Evolutionary conservation across 2,329 filamentous ascomycete genomes (phyloP).

Genomic region (Fusarium devonianum): DNA sequence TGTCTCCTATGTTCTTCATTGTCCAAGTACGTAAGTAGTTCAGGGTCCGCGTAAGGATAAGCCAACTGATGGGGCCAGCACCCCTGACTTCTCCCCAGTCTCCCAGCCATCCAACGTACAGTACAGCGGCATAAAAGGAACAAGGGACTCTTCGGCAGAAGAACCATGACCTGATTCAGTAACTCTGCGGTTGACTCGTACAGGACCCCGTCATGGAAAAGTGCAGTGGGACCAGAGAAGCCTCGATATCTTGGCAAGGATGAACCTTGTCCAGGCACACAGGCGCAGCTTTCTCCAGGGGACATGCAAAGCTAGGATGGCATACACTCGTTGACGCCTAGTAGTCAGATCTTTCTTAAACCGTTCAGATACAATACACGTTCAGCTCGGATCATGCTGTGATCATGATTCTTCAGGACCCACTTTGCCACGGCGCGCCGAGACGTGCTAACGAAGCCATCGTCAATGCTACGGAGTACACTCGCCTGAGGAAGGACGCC

Average conservation of each 20-base stretch:
- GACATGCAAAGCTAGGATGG: constrained; percentile 14
- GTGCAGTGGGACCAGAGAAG: neutral
- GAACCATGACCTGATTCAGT: constrained; percentile 2
- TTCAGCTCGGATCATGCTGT: neutral
- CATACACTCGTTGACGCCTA: constrained; percentile 2
- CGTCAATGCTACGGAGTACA: constrained; percentile 13
- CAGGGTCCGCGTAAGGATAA: neutral
- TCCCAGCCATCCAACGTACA: neutral
- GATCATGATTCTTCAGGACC: neutral
- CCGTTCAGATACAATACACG: neutral
- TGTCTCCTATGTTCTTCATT: neutral
- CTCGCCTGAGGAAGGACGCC: constrained; percentile 3
- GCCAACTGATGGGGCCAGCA: neutral
- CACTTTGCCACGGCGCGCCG: constrained; percentile 1
- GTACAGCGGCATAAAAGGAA: constrained; percentile 4
- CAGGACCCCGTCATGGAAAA: neutral
- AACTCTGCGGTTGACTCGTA: neutral
- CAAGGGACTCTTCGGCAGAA: neutral
- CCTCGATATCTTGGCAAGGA: constrained; percentile 6
- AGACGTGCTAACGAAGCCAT: constrained; percentile 8
- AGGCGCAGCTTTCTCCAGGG: constrained; percentile 2
- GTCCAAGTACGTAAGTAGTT: neutral
- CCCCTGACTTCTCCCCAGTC: constrained; percentile 1
- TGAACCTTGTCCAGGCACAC: constrained; percentile 5
- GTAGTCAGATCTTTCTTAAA: neutral